Evolutionary conservation across 1,139 yeast genomes (phyloP), one percentile per base, ranked within the genome.

Genomic region (Pichia sp.): DNA sequence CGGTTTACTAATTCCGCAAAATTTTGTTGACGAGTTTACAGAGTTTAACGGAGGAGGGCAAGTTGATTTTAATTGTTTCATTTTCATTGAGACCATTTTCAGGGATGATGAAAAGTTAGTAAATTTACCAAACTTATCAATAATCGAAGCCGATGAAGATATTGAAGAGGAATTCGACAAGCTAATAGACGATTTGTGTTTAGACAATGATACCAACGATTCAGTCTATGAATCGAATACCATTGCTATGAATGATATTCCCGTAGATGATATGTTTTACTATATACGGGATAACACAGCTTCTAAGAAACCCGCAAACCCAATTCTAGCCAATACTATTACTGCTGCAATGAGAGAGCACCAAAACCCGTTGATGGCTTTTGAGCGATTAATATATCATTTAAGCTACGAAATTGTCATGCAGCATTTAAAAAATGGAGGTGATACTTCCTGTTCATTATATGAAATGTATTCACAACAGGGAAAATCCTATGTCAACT

Each of bases 41-140:
- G 48, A 49, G 32, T 2, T 28, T 42, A 16, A 38, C 2, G 23
- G 2, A 16, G 23, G 23, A 16, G 44, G 43, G 1, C 29, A 16
- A 43, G 41, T 42, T 7, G 40, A 40, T 47, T 58, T 26, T 3
- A 64, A 64, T 44, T 60, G 66, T 0, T 66, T 74, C 46, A 56
- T 65, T 3, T 57, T 71, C 52, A 61, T 66, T 5, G 67, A 81
- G 38, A 59, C 88, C n/a, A 95, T 97, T 1, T 85, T 77, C 61
- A 73, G 74, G 33, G 95, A 87, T 54, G 97, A 90, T 58, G 83
- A 79, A 52, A 77, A 82, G 51, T 65, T 75, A 11, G 79, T 84
- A 16, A 68, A 69, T 40, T 83, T 85, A 53, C 81, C 85, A 0
- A 65, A 66, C 27, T 61, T 85, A 41, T 60, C 68, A 1, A 61